Evolutionary conservation across 2,329 filamentous ascomycete genomes (phyloP), one percentile per base, ranked within the genome.

Genomic region (Trichothecium sympodiale): DNA sequence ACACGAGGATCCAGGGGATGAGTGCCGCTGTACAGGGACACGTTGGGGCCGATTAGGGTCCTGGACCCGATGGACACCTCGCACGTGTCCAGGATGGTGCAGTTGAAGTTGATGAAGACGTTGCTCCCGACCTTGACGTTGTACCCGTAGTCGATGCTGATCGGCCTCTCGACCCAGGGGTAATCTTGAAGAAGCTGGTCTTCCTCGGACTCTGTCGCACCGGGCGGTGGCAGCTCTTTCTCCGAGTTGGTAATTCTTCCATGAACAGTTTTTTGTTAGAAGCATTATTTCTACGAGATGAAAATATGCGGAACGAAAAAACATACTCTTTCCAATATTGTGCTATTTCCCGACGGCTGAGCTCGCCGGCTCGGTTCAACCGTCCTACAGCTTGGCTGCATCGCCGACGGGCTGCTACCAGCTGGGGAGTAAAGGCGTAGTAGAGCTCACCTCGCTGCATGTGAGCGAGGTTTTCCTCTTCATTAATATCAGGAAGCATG

Each of bases 1-100:
- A 89, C 45, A 1, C 67, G 67, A 1, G 83, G 83, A 46, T 93
- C 83, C 1, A 87, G 59, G 2, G 86, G 85, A 56, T 94, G 87
- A 0, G 71, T 78, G 2, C 74, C 87, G 28, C 74, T 74, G 54
- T 74, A 94, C 46, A 94, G 73, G 27, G 67, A 77, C 29, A 86
- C 83, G 50, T 85, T 83, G 2, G 87, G 84, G 0, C 83, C 87
- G 29, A 91, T 63, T 17, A 94, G 61, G 1, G 83, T 89, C 36
- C 86, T 75, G 4, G 77, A 71, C 1, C 87, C 87, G 33, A 94
- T 75, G 1, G 68, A 77, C 38, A 93, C 81, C 18, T 66, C 57
- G 53, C 78, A 83, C 2, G 82, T 88, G 52, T 94, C 87, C 20
- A 93, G 62, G 52, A 86, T 82, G 5, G 76, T 78, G 46, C 74